Evolutionary conservation across 2,329 filamentous ascomycete genomes (phyloP), one percentile per base, ranked within the genome.

Genomic region (Amauroascus niger): DNA sequence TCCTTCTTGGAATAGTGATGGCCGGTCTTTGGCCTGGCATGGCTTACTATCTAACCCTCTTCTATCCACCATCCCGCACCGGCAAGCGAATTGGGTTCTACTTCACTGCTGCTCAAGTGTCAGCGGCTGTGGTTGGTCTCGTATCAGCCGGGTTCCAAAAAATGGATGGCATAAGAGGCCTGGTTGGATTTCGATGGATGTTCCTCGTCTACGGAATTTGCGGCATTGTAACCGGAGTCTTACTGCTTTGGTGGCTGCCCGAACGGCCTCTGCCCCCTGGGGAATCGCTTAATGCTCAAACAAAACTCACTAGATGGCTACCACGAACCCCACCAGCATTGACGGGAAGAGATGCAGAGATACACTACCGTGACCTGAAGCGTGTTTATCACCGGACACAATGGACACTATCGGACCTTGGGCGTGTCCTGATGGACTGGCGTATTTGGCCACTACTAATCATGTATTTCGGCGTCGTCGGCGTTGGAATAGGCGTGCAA

Each of bases 21-120:
- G 89, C 89, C 1, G 89, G 89, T 45, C 89, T 95, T 84, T 95
- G 89, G 89, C 89, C 89, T 0, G 89, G 89, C 48, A 95, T 95
- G 89, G 82, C 88, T 8, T 93, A 93, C 68, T 95, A 95, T 65
- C 76, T 95, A 45, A 94, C 89, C 0, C 77, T 95, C 6, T 95
- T 95, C 74, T 95, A 95, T 65, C 89, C 89, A 6, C 88, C 89
- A 0, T 87, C 86, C 5, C 79, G 87, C 11, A 93, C 86, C 1
- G 89, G 87, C 13, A 94, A 93, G 73, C 80, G 89, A 37, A 94
- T 95, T 59, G 89, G 89, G 35, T 81, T 85, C 66, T 95, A 95
- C 72, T 95, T 88, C 66, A 95, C 88, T 1, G 89, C 89, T 0
- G 81, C 88, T 0, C 89, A 95, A 67, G 80, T 95, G 24, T 95